These are phyloP conservation scores for Trichoderma koningiopsis DNA, from an alignment of 2,329 filamentous ascomycete genomes.

Conservation along the genomic window DNA sequence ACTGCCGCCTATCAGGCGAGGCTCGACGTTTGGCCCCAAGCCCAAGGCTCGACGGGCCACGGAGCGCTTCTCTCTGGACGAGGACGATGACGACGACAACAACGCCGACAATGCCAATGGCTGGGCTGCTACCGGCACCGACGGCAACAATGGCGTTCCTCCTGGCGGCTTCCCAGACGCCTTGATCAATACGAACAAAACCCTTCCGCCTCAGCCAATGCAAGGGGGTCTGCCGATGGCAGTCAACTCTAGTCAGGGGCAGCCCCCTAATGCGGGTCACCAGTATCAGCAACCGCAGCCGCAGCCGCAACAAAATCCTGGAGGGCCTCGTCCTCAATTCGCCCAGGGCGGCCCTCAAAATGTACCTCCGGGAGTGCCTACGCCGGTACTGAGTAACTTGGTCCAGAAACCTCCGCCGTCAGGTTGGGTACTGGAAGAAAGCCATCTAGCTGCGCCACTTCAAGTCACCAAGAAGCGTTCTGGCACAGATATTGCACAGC, in stretches of 20 bases:
- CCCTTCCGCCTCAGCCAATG: not conserved
- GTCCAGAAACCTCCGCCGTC: conserved; percentile 46
- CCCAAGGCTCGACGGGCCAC: conserved; percentile 40
- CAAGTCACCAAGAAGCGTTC: conserved; percentile 41
- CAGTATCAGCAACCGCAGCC: not conserved
- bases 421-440: conserved; percentile 60
- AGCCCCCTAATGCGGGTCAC: not conserved
- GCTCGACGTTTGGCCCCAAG: conserved; percentile 56
- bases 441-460: conserved; percentile 55
- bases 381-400: conserved; percentile 39
- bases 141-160: not conserved
- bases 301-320: not conserved
- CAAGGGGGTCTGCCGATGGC: not conserved
- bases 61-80: conserved; percentile 38
- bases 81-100: conserved; percentile 42
- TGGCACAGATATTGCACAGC: conserved; percentile 37
- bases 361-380: not conserved
- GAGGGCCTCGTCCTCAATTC: not conserved
- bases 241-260: not conserved
- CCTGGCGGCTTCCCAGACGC: not conserved
- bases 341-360: not conserved
- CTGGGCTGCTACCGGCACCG: not conserved
- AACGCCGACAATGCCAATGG: conserved; percentile 44
- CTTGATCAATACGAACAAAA: not conserved
- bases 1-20: conserved; percentile 60